A percentile compares a stretch with the other conserved stretches of the same genome.
Conservation (phyloP, 352 stramenopile species). For the Phytophthora hybrid region DNA sequence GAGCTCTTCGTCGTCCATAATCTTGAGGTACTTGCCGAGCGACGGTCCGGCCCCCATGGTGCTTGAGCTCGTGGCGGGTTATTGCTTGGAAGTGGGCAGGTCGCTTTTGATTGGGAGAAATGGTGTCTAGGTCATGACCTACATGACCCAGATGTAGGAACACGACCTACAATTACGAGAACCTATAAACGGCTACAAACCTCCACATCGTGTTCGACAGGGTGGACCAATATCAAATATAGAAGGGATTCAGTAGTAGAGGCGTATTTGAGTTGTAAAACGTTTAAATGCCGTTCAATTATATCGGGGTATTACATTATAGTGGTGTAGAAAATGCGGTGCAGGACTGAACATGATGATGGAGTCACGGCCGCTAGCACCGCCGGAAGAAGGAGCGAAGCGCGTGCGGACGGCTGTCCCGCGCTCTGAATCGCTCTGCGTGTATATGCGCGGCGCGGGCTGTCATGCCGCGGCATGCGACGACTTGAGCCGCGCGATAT, state of each 20-base stretch:
- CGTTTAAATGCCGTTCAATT: too few relatives aligned
- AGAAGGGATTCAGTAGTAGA: too few relatives aligned
- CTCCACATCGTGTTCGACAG: too few relatives aligned
- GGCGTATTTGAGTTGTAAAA: too few relatives aligned
- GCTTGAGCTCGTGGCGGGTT: neutral
- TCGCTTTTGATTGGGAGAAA: conserved; percentile 21
- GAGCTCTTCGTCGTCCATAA: conserved; percentile 73
- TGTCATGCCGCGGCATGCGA: neutral
- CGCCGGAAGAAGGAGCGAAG: neutral
- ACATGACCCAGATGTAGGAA: neutral
- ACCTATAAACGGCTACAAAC: neutral
- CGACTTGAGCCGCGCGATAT: neutral
- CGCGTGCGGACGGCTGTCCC: too few relatives aligned
- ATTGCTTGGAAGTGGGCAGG: neutral
- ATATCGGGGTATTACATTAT: too few relatives aligned
- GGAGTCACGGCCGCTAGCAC: too few relatives aligned
- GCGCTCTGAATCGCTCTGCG: neutral
- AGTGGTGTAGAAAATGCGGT: too few relatives aligned
- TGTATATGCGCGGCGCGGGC: neutral
- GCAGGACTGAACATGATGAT: too few relatives aligned
- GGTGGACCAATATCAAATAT: too few relatives aligned
- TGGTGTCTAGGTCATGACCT: neutral
- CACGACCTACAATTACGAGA: neutral
- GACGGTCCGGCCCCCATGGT: conserved; percentile 58
- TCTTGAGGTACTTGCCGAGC: conserved; percentile 62